Evolutionary conservation across 75 land plant species (phyloP).

Genomic region (Azolla pinnata): DNA sequence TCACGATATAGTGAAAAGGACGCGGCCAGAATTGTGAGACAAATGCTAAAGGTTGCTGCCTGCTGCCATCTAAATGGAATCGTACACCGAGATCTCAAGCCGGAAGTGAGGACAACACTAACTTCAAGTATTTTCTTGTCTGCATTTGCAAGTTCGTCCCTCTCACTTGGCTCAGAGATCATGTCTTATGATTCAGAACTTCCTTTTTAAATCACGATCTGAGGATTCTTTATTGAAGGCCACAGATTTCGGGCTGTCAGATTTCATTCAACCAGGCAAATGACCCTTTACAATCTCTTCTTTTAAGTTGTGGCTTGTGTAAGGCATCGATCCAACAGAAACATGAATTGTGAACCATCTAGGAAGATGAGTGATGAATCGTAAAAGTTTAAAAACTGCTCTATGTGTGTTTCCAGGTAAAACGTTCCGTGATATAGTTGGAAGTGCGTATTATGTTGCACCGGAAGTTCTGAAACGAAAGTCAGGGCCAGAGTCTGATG

Average conservation of each 20-base stretch:
- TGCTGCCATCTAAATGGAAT: conserved; percentile 91
- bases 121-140: not conserved
- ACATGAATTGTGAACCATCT: too few relatives aligned
- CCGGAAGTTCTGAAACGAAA: conserved; percentile 25
- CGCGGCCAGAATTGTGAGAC: conserved; percentile 89
- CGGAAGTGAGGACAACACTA: conserved; percentile 50
- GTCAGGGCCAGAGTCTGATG: conserved; percentile 34
- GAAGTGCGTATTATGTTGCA: conserved; percentile 31
- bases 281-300: not conserved
- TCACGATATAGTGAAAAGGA: conserved; percentile 92
- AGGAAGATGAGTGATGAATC: not conserved
- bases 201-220: conserved; percentile 75
- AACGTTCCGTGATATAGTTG: conserved; percentile 21
- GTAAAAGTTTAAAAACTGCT: not conserved
- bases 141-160: not conserved
- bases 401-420: conserved; percentile 15
- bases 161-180: not conserved
- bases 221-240: conserved; percentile 88
- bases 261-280: conserved; percentile 11
- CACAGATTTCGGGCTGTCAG: conserved; percentile 95
- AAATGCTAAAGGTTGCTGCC: conserved; percentile 96
- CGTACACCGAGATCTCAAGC: conserved; percentile 95
- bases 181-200: conserved; percentile 55
- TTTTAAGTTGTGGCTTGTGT: not conserved
- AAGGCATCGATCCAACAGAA: not conserved